Percentiles rank a stretch among this genome's conserved stretches.
Conservation (phyloP, 352 stramenopile genomes). For the Phytophthora pluvialis region DNA sequence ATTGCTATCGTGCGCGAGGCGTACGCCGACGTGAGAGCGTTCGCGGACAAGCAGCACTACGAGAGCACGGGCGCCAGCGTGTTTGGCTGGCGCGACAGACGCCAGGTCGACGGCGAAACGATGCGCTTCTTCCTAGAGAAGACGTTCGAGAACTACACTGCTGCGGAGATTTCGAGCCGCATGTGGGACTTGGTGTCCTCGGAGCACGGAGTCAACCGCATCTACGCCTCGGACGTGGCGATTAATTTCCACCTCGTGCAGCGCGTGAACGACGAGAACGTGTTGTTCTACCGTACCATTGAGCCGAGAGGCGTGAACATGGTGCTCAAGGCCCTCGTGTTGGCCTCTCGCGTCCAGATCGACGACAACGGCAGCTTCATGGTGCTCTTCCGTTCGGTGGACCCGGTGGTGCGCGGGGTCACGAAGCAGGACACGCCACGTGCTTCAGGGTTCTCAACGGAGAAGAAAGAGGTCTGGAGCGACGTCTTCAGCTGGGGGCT, state of each 20-base stretch:
- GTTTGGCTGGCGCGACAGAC: constrained; percentile 71
- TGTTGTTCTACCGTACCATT: constrained; percentile 74
- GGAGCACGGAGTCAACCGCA: constrained; percentile 55
- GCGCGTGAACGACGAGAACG: constrained; percentile 58
- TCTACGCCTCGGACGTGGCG: constrained; percentile 63
- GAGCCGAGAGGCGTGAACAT: constrained; percentile 47
- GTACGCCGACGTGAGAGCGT: constrained; percentile 53
- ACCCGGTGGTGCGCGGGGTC: constrained; percentile 42
- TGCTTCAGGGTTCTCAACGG: constrained; percentile 26
- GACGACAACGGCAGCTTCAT: constrained; percentile 58
- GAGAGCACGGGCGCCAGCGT: constrained; percentile 57
- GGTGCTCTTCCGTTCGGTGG: constrained; percentile 68
- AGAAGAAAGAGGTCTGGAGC: constrained; percentile 49
- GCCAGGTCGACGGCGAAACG: constrained; percentile 51
- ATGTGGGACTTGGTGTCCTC: constrained; percentile 74
- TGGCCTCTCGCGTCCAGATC: constrained; percentile 62
- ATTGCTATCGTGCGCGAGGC: constrained; percentile 48
- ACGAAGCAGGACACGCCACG: constrained; percentile 5
- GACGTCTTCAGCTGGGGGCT: constrained; percentile 74
- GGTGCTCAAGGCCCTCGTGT: constrained; percentile 58
- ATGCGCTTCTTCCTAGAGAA: constrained; percentile 76
- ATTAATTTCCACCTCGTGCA: constrained; percentile 65
- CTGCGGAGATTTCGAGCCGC: constrained; percentile 44
- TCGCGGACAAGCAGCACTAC: constrained; percentile 46
- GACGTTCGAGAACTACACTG: constrained; percentile 50